phyloP scores from a whole-genome alignment of 2,329 filamentous ascomycete genomes.

The Trematosphaeria pertusa region DNA sequence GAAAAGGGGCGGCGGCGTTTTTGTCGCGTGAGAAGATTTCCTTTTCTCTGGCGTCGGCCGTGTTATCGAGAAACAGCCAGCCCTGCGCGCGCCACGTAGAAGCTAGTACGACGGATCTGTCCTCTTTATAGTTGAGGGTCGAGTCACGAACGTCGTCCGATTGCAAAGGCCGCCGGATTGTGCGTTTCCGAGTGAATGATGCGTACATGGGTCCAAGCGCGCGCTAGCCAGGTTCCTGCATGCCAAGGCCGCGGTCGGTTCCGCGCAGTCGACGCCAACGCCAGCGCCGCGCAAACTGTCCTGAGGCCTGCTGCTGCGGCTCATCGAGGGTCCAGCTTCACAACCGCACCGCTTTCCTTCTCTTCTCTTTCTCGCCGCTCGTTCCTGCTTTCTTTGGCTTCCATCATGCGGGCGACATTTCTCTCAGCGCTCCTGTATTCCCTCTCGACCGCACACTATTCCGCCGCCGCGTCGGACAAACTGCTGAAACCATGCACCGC shows the following conservation, averaged over 20 bases:
- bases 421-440: constrained; percentile 38
- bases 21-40: no score
- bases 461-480: constrained; percentile 52
- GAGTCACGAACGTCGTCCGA: constrained; percentile 27
- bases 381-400: constrained; percentile 7
- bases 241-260: not conserved
- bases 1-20: constrained; percentile 25
- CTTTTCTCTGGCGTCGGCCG: not conserved
- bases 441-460: constrained; percentile 41
- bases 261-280: not conserved
- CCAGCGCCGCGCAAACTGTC: constrained; percentile 2
- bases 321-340: no score
- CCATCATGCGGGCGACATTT: constrained; percentile 36
- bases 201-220: constrained; percentile 21
- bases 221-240: constrained; percentile 17
- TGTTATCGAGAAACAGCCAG: not conserved
- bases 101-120: no score
- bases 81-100: not conserved
- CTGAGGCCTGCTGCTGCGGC: constrained; percentile 4
- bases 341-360: constrained; percentile 2
- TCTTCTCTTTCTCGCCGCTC: constrained; percentile 11
- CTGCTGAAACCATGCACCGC: constrained; percentile 66
- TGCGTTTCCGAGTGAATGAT: constrained; percentile 29
- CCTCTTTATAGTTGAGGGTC: not conserved
- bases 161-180: constrained; percentile 20